These are phyloP conservation scores for Stylonectria norvegica DNA, from an alignment of 2,329 filamentous ascomycete species.

Conservation along the genomic window DNA sequence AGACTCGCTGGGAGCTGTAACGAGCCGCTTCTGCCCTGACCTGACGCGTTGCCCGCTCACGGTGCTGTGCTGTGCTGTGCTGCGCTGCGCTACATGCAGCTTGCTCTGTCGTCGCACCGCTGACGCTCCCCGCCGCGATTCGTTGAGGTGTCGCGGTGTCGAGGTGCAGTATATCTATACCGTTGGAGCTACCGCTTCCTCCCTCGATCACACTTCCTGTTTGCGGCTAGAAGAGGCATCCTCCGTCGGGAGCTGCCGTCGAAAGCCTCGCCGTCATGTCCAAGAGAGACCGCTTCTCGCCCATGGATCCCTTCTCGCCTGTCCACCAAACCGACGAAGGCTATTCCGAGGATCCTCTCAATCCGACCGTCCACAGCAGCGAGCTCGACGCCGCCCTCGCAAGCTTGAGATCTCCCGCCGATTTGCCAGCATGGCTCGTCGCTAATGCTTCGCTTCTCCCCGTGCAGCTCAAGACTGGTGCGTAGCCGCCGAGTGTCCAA, in stretches of 20 bases:
- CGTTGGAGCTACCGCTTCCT: too few species aligned
- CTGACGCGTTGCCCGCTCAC: neutral
- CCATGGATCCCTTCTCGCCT: constrained; percentile 49
- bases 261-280: constrained; percentile 27
- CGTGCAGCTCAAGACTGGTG: constrained; percentile 48
- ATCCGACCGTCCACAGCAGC: constrained; percentile 36
- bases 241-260: constrained; percentile 18
- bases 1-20: too few species aligned
- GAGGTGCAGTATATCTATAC: too few species aligned
- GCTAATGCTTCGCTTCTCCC: constrained; percentile 49
- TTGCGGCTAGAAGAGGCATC: too few species aligned
- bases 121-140: too few species aligned
- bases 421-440: constrained; percentile 49
- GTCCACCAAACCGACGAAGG: constrained; percentile 72
- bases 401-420: constrained; percentile 38
- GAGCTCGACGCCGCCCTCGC: constrained; percentile 33
- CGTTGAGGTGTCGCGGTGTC: too few species aligned
- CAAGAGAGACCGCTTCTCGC: constrained; percentile 24
- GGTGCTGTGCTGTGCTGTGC: constrained; percentile 5
- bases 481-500: constrained; percentile 19
- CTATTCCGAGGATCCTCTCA: constrained; percentile 73
- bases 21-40: too few species aligned
- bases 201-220: too few species aligned
- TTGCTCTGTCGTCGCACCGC: too few species aligned
- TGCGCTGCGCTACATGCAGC: too few species aligned